These are phyloP conservation scores for Trichoderma harzianum DNA, from an alignment of 2,329 filamentous ascomycete genomes.

Conservation along the genomic window DNA sequence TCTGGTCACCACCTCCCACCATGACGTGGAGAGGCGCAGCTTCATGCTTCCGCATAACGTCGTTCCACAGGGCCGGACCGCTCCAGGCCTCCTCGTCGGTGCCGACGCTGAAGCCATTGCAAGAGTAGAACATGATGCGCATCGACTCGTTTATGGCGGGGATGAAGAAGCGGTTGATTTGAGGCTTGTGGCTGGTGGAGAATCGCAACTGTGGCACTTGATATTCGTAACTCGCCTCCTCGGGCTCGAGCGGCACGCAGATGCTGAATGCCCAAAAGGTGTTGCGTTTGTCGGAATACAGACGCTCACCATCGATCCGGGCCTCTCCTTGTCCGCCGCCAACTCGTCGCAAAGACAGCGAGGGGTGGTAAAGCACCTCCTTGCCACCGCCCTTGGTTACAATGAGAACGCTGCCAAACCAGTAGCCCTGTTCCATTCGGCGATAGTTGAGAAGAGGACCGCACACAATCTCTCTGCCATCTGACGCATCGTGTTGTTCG, in stretches of 20 bases:
- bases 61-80: conserved; percentile 91
- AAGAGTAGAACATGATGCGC: conserved; percentile 98
- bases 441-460: conserved; percentile 77
- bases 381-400: conserved; percentile 71
- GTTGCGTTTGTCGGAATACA: conserved; percentile 63
- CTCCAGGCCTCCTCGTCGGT: conserved; percentile 84
- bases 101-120: conserved; percentile 91
- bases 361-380: conserved; percentile 55
- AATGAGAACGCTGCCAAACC: conserved; percentile 83
- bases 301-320: conserved; percentile 40
- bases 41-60: conserved; percentile 79
- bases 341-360: conserved; percentile 51
- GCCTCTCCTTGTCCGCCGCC: conserved; percentile 24
- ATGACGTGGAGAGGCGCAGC: conserved; percentile 90
- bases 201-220: conserved; percentile 64
- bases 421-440: conserved; percentile 66
- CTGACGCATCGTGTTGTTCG: conserved; percentile 28
- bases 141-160: conserved; percentile 81
- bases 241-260: conserved; percentile 66
- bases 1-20: conserved; percentile 89
- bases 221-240: conserved; percentile 78
- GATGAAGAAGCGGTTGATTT: conserved; percentile 74
- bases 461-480: conserved; percentile 61
- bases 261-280: conserved; percentile 95
- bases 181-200: conserved; percentile 52